These are phyloP conservation scores for Cladorrhinum samala DNA, from an alignment of 495 filamentous ascomycete genomes.

Conservation along the genomic window DNA sequence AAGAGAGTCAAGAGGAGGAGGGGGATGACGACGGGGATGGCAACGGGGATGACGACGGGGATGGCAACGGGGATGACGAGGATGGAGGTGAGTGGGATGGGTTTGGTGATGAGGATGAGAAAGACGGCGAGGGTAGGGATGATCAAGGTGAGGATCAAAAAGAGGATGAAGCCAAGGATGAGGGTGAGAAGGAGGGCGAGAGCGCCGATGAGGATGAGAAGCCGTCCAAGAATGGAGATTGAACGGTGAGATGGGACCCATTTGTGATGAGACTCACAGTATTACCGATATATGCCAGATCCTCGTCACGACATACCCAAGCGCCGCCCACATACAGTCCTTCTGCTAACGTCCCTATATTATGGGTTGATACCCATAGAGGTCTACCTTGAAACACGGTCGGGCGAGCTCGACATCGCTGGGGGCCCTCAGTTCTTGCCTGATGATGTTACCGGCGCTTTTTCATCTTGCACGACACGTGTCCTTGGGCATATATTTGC, in stretches of 20 bases:
- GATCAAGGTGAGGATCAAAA: background rate
- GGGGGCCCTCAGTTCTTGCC: no score
- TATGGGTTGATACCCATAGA: no score
- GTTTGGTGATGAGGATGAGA: background rate
- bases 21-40: slow-evolving; percentile 5
- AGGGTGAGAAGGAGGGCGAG: background rate
- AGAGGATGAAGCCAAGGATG: background rate
- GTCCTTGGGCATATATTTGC: no score
- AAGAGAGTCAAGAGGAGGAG: slow-evolving; percentile 4
- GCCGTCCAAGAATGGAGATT: background rate
- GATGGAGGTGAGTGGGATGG: background rate
- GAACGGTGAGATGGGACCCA: background rate
- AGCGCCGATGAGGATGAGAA: background rate
- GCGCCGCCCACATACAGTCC: no score
- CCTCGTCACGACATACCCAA: no score
- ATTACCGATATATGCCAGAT: no score
- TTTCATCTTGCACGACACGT: no score
- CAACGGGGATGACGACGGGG: slow-evolving; percentile 7
- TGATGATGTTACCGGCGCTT: no score
- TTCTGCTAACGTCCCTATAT: no score
- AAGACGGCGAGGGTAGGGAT: background rate
- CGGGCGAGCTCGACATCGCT: no score
- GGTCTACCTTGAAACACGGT: no score
- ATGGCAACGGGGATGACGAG: slow-evolving; percentile 4
- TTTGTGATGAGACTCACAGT: no score